Conservation (phyloP, 805 yeast species). For the Lachancea dasiensis region DNA sequence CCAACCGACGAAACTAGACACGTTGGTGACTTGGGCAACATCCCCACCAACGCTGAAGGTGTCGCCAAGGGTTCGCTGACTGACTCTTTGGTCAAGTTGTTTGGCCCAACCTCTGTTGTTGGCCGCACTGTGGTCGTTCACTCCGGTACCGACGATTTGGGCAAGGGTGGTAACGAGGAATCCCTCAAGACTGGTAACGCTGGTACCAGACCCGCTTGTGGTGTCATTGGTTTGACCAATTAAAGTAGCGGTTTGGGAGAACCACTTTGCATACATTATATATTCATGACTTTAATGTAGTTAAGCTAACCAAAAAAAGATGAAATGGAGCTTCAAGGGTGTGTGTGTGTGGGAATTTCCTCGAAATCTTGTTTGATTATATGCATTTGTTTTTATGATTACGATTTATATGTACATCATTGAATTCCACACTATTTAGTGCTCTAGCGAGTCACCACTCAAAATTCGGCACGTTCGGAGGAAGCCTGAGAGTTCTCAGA, state of each 20-base stretch:
- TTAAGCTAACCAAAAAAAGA: too few relatives aligned
- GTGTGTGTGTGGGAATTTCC: too few relatives aligned
- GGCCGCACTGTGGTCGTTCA: constrained; percentile 97
- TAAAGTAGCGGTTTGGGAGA: constrained; percentile 3
- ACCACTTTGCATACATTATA: constrained; percentile 2
- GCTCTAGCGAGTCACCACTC: constrained; percentile 1
- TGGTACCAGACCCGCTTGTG: constrained; percentile 98
- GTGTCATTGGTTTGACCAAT: constrained; percentile 71
- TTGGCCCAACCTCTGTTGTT: constrained; percentile 81
- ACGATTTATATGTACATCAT: not conserved
- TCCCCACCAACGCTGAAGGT: constrained; percentile 81
- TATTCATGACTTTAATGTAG: not conserved
- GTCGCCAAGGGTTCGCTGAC: constrained; percentile 84
- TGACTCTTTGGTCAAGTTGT: constrained; percentile 69
- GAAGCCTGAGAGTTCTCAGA: constrained; percentile 3
- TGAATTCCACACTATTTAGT: too few relatives aligned
- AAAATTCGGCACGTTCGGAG: constrained; percentile 26
- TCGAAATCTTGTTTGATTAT: too few relatives aligned
- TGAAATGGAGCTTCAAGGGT: too few relatives aligned
- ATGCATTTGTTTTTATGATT: too few relatives aligned
- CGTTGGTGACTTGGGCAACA: constrained; percentile 91
- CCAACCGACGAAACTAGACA: constrained; percentile 53
- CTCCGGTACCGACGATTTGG: constrained; percentile 88
- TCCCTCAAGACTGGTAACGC: constrained; percentile 96
- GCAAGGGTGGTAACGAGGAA: constrained; percentile 89